Percentiles rank a stretch among this genome's conserved stretches.
phyloP scores from a whole-genome alignment of 2,329 filamentous ascomycete species.

The Lomentospora prolificans region DNA sequence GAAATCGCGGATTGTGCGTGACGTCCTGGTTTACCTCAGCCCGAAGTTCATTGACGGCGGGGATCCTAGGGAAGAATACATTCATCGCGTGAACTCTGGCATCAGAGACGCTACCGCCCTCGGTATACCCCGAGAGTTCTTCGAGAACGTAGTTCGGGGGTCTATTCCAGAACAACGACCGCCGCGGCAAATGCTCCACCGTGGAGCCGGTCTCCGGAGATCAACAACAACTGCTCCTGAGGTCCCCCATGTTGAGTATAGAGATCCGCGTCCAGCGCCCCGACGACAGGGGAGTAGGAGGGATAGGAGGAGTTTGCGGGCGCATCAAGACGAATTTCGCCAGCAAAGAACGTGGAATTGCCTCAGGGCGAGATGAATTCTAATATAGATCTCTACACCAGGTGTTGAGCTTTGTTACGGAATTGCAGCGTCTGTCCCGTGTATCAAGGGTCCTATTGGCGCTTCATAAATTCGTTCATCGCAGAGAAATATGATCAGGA shows the following conservation, averaged over 20 bases:
- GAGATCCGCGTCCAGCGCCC: background rate
- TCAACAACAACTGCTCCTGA: background rate
- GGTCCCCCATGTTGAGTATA: background rate
- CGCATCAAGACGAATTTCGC: too few relatives aligned
- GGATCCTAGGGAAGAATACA: slow-evolving; percentile 27
- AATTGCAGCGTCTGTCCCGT: too few relatives aligned
- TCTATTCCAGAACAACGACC: slow-evolving; percentile 21
- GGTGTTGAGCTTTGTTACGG: too few relatives aligned
- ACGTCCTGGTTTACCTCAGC: slow-evolving; percentile 31
- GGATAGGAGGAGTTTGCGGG: background rate
- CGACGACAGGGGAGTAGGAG: background rate
- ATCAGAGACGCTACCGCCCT: slow-evolving; percentile 25
- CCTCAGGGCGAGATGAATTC: background rate
- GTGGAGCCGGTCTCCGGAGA: background rate
- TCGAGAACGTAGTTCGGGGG: slow-evolving; percentile 26
- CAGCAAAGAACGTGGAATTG: background rate
- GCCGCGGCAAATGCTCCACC: background rate
- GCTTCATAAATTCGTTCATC: too few relatives aligned
- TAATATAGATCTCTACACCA: too few relatives aligned
- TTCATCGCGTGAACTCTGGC: slow-evolving; percentile 28
- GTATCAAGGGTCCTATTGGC: too few relatives aligned
- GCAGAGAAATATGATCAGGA: too few relatives aligned
- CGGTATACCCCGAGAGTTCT: slow-evolving; percentile 25
- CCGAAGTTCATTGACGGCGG: slow-evolving; percentile 22
- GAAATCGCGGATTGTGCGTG: slow-evolving; percentile 15